Percentiles rank a stretch among this genome's conserved stretches.
phyloP scores from a whole-genome alignment of 148 eudicot species.

The Rhododendron williamsianum region DNA sequence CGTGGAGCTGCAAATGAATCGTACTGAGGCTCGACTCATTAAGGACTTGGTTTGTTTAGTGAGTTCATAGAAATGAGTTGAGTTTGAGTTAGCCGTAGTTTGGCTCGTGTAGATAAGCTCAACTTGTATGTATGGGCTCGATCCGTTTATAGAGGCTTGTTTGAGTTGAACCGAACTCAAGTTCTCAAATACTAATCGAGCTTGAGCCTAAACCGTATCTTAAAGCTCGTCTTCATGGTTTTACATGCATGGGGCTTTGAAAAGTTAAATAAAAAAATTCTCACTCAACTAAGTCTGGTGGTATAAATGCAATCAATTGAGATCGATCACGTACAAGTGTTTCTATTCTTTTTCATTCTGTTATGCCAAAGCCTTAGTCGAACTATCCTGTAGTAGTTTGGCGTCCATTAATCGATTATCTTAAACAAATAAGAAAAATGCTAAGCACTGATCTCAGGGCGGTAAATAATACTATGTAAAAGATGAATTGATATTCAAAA shows the following conservation, averaged over 20 bases:
- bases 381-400: not conserved
- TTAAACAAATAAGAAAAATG: not conserved
- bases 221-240: too few relatives aligned
- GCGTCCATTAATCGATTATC: not conserved
- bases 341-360: not conserved
- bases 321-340: not conserved
- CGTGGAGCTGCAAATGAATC: not conserved
- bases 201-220: too few relatives aligned
- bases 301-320: not conserved
- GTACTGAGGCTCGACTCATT: not conserved
- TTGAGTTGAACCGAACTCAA: too few relatives aligned
- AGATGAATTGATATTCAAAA: too few relatives aligned
- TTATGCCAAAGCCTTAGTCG: not conserved
- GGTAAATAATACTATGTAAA: too few relatives aligned
- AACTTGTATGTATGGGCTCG: too few relatives aligned
- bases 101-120: not conserved
- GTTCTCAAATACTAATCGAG: too few relatives aligned
- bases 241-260: too few relatives aligned
- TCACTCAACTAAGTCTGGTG: not conserved
- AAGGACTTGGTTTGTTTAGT: not conserved
- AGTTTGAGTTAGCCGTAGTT: not conserved
- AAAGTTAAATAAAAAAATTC: too few relatives aligned
- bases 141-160: too few relatives aligned
- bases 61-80: not conserved
- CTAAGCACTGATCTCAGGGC: too few relatives aligned